Evolutionary conservation across 2,329 filamentous ascomycete species (phyloP), one percentile per base, ranked within the genome.

Genomic region (Aspergillus felis): DNA sequence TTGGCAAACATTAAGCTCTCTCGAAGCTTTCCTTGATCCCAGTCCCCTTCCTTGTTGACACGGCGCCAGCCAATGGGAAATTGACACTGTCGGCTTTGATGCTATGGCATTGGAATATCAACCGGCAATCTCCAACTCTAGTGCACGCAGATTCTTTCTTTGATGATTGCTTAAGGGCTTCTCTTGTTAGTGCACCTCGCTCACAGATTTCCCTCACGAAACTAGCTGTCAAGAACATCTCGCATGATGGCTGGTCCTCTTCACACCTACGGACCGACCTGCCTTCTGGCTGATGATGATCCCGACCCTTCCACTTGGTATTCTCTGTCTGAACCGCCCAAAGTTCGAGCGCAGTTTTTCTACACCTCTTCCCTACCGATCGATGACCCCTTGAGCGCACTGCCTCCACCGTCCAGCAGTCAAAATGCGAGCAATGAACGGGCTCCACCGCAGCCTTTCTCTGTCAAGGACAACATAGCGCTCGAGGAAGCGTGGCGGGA

Each of bases 371-470:
- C 86, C 12, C 83, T 93, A 51, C 88, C 91, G 29, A 92, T 96
- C 69, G 92, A 96, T 68, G 92, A 96, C 68, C 91, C 91, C 25
- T 81, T 96, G n/a, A 91, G 89, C 9, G 84, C 88, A 73, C 81
- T 76, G 68, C 85, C 72, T 71, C 83, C 69, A 66, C 82, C 71
- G 61, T 80, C 71, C 76, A 87, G 75, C 24, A 72, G 73, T 50
- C 71, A 77, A 56, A 73, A 70, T 52, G 70, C 81, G 14, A 82
- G 78, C 56, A 73, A 81, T 55, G 74, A 80, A 35, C 87, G 83
- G 65, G 81, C 83, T 38, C 83, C 86, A 50, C 84, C 91, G 8
- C 85, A 90, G 47, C 91, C 92, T 0, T 96, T 96, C 73, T 88
- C 89, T 0, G 81, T 81, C 4, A 86, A 85, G 57, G 92, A 96